phyloP scores from a whole-genome alignment of 306 rosid species.

The Sicyos baderoa region DNA sequence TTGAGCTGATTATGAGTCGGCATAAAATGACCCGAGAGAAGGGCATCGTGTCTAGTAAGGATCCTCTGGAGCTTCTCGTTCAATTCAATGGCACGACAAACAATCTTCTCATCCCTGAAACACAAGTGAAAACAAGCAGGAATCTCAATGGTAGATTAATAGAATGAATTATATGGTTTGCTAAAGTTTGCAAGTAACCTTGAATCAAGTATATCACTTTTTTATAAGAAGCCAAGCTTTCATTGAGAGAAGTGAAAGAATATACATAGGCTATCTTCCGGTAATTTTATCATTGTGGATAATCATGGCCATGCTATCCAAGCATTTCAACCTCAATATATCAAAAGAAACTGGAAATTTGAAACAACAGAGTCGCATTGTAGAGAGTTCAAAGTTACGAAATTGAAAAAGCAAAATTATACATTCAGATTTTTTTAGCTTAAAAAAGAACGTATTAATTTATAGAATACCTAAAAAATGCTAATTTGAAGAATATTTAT shows the following conservation, averaged over 20 bases:
- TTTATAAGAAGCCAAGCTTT: neutral
- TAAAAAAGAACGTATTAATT: too few relatives aligned
- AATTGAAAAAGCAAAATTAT: neutral
- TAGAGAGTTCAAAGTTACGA: neutral
- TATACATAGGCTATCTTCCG: neutral
- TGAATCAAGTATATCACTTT: neutral
- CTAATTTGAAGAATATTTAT: too few relatives aligned
- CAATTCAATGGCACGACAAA: slow-evolving; percentile 76
- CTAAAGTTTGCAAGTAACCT: neutral
- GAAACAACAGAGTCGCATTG: neutral
- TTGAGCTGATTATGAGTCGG: slow-evolving; percentile 32
- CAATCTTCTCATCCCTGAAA: slow-evolving; percentile 59
- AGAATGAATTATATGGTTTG: neutral
- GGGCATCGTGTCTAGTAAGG: slow-evolving; percentile 77
- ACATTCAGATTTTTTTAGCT: too few relatives aligned
- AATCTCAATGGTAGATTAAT: slow-evolving; percentile 1
- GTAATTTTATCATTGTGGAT: neutral
- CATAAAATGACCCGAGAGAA: slow-evolving; percentile 52
- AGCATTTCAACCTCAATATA: neutral
- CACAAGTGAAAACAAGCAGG: slow-evolving; percentile 16
- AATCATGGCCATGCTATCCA: neutral
- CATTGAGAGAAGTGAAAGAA: neutral
- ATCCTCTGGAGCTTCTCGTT: slow-evolving; percentile 83
- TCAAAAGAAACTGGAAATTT: neutral
- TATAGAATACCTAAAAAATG: too few relatives aligned